Evolutionary conservation across 768 basidiomycete genomes (phyloP).

Genomic region (Tylopilus subfusipes): DNA sequence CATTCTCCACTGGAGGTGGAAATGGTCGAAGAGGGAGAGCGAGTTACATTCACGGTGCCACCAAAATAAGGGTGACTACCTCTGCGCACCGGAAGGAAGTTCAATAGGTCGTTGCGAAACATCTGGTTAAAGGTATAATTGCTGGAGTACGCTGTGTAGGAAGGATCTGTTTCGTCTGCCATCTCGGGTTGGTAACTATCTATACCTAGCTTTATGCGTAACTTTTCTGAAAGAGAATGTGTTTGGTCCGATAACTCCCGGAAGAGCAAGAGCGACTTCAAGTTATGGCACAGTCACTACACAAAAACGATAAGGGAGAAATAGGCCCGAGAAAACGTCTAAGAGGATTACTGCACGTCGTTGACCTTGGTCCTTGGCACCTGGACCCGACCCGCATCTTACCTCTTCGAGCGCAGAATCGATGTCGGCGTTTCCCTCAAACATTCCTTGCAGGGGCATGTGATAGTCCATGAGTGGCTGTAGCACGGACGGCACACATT

Average conservation of each 20-base stretch:
- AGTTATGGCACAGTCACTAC: neutral
- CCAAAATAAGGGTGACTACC: neutral
- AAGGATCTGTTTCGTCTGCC: no score
- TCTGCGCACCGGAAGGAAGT: neutral
- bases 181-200: no score
- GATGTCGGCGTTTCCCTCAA: no score
- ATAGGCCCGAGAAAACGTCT: no score
- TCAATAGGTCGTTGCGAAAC: neutral
- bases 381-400: no score
- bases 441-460: no score
- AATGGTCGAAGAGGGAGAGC: slow-evolving; percentile 2
- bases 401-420: no score
- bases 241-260: neutral
- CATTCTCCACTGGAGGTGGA: neutral
- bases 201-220: neutral
- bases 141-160: no score
- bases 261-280: neutral
- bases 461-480: no score
- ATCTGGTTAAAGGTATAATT: neutral
- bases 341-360: no score
- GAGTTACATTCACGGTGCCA: neutral
- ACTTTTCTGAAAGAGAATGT: neutral
- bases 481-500: no score
- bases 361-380: no score
- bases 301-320: neutral